Base-by-base conservation (phyloP, 2,329 filamentous ascomycete genomes). In the Colletotrichum liaoningense region DNA sequence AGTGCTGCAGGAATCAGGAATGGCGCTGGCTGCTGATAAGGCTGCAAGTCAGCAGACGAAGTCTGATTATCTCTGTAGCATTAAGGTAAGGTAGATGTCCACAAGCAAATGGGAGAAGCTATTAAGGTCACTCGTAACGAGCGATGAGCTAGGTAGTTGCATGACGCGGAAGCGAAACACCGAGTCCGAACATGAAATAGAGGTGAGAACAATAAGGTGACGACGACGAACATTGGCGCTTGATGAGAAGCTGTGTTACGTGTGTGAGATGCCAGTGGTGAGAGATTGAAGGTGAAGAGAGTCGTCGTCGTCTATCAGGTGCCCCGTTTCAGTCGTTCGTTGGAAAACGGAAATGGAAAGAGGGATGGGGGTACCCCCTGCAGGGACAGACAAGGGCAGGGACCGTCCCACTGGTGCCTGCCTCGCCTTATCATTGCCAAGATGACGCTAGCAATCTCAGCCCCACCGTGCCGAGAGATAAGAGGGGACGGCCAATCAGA, bases 351-450 rank as follows among this genome's bases (percentile, higher is more conserved):
- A 54, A 54, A 59, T 35, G 46, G 58, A 49, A 59, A 63, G 22
- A 58, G 49, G 42, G 56, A 54, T 28, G 38, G 62, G 71, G 62
- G 60, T 6, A 62, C 38, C 62, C 62, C 72, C 57, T 63, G 63
- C 55, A 57, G 38, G 52, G 46, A 49, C 28, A 38, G 33, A n/a
- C 56, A 60, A 26, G 56, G 68, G 14, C 24, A 11, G 14, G 62
- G 62, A 52, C 58, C 24, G 30, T 46, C 33, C 33, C 24, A 52
- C 35, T 42, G 55, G 70, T 49, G 42, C 71, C 70, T 66, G 55
- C 38, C 59, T 30, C 22, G 69, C 73, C 70, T 73, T 75, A 70
- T 75, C 73, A 73, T 33, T 64, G 66, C 73, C 73, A 75, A 75
- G 73, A 30, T 16, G n/a, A 6, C 52, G 65, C 70, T 67, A 70